phyloP scores from a whole-genome alignment of 805 yeast species.

The Pichia scutulata region DNA sequence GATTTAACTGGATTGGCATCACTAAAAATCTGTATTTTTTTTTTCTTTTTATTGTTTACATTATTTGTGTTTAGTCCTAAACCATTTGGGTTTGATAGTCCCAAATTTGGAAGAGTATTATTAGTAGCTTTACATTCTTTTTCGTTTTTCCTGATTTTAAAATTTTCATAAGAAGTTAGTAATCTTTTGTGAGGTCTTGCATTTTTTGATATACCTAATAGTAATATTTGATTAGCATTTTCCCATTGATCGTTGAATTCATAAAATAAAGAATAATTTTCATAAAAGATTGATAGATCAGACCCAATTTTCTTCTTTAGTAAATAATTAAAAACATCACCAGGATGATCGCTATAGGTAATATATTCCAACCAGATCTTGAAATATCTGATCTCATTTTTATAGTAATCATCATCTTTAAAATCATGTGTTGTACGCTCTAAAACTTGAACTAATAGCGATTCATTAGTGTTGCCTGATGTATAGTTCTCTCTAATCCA shows the following conservation, averaged over 20 bases:
- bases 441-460: slow-evolving; percentile 56
- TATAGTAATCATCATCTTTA: slow-evolving; percentile 57
- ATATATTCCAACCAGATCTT: slow-evolving; percentile 77
- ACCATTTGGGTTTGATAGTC: slow-evolving; percentile 18
- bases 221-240: slow-evolving; percentile 55
- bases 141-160: slow-evolving; percentile 31
- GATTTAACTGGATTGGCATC: not conserved
- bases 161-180: slow-evolving; percentile 35
- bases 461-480: slow-evolving; percentile 50
- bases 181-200: slow-evolving; percentile 63
- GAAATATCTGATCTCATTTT: slow-evolving; percentile 76
- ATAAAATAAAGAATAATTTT: slow-evolving; percentile 61
- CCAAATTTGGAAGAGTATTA: not conserved
- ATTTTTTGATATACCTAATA: slow-evolving; percentile 44
- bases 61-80: slow-evolving; percentile 14
- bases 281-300: slow-evolving; percentile 64
- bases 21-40: not conserved
- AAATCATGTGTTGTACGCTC: slow-evolving; percentile 69
- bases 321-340: slow-evolving; percentile 64
- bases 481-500: slow-evolving; percentile 65
- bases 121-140: slow-evolving; percentile 10
- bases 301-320: slow-evolving; percentile 65
- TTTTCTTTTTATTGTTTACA: slow-evolving; percentile 12
- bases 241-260: slow-evolving; percentile 40
- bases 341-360: slow-evolving; percentile 57